Conservation (phyloP, 768 basidiomycete genomes). For the Tulasnella calospora region DNA sequence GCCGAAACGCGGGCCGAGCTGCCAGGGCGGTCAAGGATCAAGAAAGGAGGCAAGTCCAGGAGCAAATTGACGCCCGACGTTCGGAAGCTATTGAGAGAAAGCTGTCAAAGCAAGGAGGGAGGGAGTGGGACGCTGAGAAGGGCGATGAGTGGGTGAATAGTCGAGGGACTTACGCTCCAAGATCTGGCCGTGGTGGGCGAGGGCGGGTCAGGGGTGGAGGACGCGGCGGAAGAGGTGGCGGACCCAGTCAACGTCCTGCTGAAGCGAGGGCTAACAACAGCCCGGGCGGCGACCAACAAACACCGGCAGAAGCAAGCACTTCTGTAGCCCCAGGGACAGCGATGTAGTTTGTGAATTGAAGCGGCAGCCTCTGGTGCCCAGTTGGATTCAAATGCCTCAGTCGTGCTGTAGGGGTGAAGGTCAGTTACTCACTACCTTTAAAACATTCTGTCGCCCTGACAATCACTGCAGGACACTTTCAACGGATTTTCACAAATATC, state of each 20-base stretch:
- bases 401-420: background rate
- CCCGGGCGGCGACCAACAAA: background rate
- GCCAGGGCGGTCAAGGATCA: constrained; percentile 62
- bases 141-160: constrained; percentile 22
- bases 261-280: background rate
- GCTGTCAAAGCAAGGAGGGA: constrained; percentile 68
- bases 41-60: constrained; percentile 35
- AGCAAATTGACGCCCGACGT: constrained; percentile 9
- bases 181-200: background rate
- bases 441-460: background rate
- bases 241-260: background rate
- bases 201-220: background rate
- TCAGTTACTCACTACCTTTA: background rate
- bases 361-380: background rate
- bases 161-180: background rate
- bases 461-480: background rate
- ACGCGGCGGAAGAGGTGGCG: background rate
- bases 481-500: background rate
- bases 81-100: constrained; percentile 54
- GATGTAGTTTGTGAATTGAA: background rate
- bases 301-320: background rate
- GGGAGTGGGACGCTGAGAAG: constrained; percentile 85
- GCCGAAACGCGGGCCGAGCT: constrained; percentile 51
- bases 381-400: background rate
- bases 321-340: background rate